Base-by-base conservation (phyloP, 257 asterid species). In the Salvia miltiorrhiza region DNA sequence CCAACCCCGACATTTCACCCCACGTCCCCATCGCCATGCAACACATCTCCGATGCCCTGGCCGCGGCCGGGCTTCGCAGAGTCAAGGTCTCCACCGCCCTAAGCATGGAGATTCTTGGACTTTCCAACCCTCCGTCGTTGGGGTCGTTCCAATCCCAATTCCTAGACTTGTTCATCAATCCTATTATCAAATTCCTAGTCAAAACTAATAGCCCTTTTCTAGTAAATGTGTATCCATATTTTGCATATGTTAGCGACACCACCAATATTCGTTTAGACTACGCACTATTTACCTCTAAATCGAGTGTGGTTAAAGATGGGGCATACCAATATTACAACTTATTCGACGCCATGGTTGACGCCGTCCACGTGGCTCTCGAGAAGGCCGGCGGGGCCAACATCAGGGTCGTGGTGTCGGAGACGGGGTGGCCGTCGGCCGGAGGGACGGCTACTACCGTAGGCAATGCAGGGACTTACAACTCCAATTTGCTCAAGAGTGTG, bases 361-460 rank as follows among this genome's bases (percentile, higher is more conserved):
- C 80, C 4, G 12, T 47, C 5, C 61, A 75, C 5, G 81, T 75
- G 21, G 85, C 92, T 0, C 26, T 82, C 69, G 84, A 82, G 72
- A 78, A 84, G 50, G 73, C 35, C 0, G 85, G 83, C 2, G 77
- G 59, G 3, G 50, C 35, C 1, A 37, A 70, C 5, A 12, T 84
- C 35, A 63, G 72, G 4, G 21, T 88, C 2, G 76, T 79, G 0
- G 90, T 81, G 17, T 28, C 87, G 0, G 87, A 85, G 57, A 83
- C 75, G 0, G 86, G 89, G 0, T 83, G 86, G 86, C 89, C 94
- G 1, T 67, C 84, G 14, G 85, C 54, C 0, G 90, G 88, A 2
- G 94, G 80, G 6, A 28, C 26, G 1, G 86, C 65, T 0, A 49
- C 87, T 1, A 75, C 70, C 10, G 1, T 62, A 0, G 73, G 52